Percentiles rank a stretch among this genome's conserved stretches.
Evolutionary conservation across 116 monocot genomes (phyloP).

Genomic region (Phalaenopsis hybrid): DNA sequence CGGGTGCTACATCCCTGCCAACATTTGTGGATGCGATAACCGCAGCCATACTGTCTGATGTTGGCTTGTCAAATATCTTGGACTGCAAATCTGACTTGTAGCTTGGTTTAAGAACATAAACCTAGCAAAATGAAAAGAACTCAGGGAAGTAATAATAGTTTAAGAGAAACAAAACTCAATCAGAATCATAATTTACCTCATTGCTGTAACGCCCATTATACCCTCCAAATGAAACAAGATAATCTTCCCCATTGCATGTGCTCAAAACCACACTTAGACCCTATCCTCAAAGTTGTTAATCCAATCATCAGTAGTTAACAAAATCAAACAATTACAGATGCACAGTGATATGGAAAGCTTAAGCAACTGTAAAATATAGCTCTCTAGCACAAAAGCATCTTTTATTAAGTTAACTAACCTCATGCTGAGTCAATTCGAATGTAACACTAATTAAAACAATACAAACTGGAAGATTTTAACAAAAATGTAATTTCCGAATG

Average conservation of each 20-base stretch:
- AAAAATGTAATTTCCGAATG: neutral
- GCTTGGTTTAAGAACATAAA: constrained; percentile 90
- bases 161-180: neutral
- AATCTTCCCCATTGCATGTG: constrained; percentile 80
- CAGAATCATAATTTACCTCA: constrained; percentile 38
- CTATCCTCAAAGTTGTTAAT: constrained; percentile 20
- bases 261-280: constrained; percentile 76
- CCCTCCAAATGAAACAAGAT: constrained; percentile 94
- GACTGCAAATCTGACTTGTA: constrained; percentile 58
- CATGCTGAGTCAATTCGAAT: neutral
- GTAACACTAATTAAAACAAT: neutral
- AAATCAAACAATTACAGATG: neutral
- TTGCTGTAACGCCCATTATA: constrained; percentile 96
- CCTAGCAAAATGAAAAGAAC: constrained; percentile 30
- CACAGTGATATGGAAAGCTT: too few relatives aligned
- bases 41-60: constrained; percentile 46
- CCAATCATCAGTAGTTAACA: neutral
- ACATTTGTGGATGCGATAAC: constrained; percentile 37
- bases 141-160: constrained; percentile 9
- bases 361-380: neutral
- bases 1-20: constrained; percentile 53
- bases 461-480: neutral
- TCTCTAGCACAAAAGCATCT: neutral
- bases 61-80: constrained; percentile 37
- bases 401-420: neutral